A percentile compares a stretch with the other conserved stretches of the same genome.
Conservation (phyloP, 768 basidiomycete genomes). For the Russula sp. region DNA sequence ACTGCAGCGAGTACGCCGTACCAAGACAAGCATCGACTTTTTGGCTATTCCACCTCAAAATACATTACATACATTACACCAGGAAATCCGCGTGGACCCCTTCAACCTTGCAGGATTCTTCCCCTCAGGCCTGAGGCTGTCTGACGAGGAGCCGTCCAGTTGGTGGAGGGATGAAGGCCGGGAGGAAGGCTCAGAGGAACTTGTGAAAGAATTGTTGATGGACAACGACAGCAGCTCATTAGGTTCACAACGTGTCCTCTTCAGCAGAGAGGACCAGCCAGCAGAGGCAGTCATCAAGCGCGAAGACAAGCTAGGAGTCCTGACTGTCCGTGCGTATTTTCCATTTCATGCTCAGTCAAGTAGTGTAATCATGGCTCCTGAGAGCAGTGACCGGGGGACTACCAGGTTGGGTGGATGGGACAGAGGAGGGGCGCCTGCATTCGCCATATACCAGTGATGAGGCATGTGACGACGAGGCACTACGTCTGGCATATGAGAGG, state of each 20-base stretch:
- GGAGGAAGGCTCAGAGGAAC: constrained; percentile 23
- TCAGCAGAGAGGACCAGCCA: constrained; percentile 30
- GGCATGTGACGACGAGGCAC: constrained; percentile 20
- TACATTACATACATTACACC: constrained; percentile 23
- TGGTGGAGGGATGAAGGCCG: constrained; percentile 35
- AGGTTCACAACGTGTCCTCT: constrained; percentile 24
- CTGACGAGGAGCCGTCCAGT: constrained; percentile 32
- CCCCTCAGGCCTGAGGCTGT: constrained; percentile 29
- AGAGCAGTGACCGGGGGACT: constrained; percentile 17
- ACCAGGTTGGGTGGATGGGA: not conserved
- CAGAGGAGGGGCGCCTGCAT: constrained; percentile 10
- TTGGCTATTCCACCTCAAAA: constrained; percentile 14
- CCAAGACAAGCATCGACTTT: constrained; percentile 20
- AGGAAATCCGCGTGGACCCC: constrained; percentile 35
- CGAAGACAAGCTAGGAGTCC: constrained; percentile 46
- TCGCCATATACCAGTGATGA: constrained; percentile 20
- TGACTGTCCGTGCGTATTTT: constrained; percentile 35
- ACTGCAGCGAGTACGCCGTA: constrained; percentile 12
- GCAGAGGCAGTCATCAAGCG: constrained; percentile 33
- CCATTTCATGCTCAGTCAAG: not conserved
- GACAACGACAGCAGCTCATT: constrained; percentile 23
- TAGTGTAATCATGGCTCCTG: constrained; percentile 5
- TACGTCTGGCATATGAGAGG: constrained; percentile 15
- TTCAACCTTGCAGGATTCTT: constrained; percentile 46
- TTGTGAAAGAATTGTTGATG: constrained; percentile 17